These are phyloP conservation scores for Annona cherimola DNA, from an alignment of 164 flowering plant species.

Conservation along the genomic window DNA sequence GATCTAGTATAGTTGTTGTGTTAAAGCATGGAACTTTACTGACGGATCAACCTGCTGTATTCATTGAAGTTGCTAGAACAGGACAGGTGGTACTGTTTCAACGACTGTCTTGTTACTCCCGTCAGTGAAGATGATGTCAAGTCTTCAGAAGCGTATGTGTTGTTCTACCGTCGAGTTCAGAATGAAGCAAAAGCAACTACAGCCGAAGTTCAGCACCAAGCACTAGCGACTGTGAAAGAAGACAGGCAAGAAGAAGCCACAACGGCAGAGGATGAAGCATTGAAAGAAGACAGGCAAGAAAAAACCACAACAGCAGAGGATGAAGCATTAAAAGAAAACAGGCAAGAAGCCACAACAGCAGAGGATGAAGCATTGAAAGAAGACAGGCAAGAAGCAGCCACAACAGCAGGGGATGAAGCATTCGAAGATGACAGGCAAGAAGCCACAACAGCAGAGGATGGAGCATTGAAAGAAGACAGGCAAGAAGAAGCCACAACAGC, in stretches of 20 bases:
- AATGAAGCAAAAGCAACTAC: slow-evolving; percentile 25
- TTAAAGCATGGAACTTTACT: neutral
- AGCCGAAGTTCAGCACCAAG: slow-evolving; percentile 10
- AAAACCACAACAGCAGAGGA: neutral
- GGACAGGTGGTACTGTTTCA: slow-evolving; percentile 86
- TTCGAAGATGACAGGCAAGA: neutral
- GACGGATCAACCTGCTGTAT: neutral
- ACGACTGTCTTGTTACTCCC: slow-evolving; percentile 74
- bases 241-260: too few relatives aligned
- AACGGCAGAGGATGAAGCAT: too few relatives aligned
- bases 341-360: too few relatives aligned
- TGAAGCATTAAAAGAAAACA: neutral
- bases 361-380: too few relatives aligned
- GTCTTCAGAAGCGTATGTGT: slow-evolving; percentile 84
- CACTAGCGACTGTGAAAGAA: neutral
- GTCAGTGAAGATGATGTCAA: slow-evolving; percentile 57
- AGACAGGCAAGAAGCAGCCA: slow-evolving; percentile 19
- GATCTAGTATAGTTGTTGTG: neutral
- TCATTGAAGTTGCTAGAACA: slow-evolving; percentile 65
- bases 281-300: too few relatives aligned
- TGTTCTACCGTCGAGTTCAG: slow-evolving; percentile 68
- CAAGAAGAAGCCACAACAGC: too few relatives aligned
- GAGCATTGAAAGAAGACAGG: too few relatives aligned
- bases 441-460: too few relatives aligned
- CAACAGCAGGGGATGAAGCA: slow-evolving; percentile 13